A percentile compares a stretch with the other conserved stretches of the same genome.
Conservation (phyloP, 2,329 filamentous ascomycete species). For the Talaromyces sp. region DNA sequence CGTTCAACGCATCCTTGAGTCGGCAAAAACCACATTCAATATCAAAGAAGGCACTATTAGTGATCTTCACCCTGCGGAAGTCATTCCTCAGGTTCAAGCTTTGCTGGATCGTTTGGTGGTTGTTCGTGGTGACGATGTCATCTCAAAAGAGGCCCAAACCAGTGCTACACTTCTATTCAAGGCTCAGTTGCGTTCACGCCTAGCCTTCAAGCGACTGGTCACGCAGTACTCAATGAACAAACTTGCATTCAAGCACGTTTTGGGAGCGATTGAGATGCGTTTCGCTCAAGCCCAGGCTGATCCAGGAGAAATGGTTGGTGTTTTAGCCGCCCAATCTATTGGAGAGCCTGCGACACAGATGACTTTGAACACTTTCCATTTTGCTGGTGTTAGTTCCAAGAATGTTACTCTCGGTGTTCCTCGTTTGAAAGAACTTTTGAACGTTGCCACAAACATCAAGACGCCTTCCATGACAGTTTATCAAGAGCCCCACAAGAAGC, state of each 20-base stretch:
- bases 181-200: slow-evolving; percentile 78
- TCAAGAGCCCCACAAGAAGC: slow-evolving; percentile 59
- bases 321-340: slow-evolving; percentile 95
- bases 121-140: slow-evolving; percentile 76
- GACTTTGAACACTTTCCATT: slow-evolving; percentile 99
- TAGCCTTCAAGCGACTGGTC: slow-evolving; percentile 91
- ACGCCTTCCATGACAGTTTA: slow-evolving; percentile 96
- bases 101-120: slow-evolving; percentile 75
- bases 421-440: slow-evolving; percentile 98
- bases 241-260: slow-evolving; percentile 84
- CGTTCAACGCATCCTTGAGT: slow-evolving; percentile 83
- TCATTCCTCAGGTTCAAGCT: slow-evolving; percentile 72
- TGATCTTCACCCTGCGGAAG: slow-evolving; percentile 82
- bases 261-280: slow-evolving; percentile 84
- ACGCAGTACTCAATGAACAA: slow-evolving; percentile 82
- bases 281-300: slow-evolving; percentile 83
- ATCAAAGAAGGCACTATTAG: slow-evolving; percentile 82
- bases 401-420: slow-evolving; percentile 99
- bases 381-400: slow-evolving; percentile 99
- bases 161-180: slow-evolving; percentile 92
- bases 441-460: slow-evolving; percentile 96
- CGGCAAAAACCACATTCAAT: slow-evolving; percentile 83
- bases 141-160: slow-evolving; percentile 80
- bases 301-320: slow-evolving; percentile 98
- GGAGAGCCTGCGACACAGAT: slow-evolving; percentile 98